Evolutionary conservation across 805 yeast species (phyloP).

Genomic region (Wickerhamomyces chambardii): DNA sequence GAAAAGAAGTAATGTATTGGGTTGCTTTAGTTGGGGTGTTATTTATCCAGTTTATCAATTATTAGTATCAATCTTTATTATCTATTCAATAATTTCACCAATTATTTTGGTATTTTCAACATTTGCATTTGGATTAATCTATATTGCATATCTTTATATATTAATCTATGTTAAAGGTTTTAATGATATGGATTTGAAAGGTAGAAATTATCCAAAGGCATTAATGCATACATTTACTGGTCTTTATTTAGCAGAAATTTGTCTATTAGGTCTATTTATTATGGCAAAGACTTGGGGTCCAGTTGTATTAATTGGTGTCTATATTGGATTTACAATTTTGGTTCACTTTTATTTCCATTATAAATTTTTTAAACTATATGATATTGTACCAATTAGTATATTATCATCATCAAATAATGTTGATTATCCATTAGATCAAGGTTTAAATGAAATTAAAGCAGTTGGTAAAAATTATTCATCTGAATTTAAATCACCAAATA

Average conservation of each 20-base stretch:
- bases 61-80: constrained; percentile 60
- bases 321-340: constrained; percentile 45
- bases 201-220: constrained; percentile 66
- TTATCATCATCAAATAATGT: constrained; percentile 24
- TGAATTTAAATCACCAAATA: constrained; percentile 3
- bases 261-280: constrained; percentile 63
- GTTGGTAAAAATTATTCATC: constrained; percentile 31
- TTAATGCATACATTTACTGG: constrained; percentile 67
- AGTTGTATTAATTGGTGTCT: constrained; percentile 59
- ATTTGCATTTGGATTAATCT: constrained; percentile 45
- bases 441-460: constrained; percentile 43
- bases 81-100: constrained; percentile 77
- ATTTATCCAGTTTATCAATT: constrained; percentile 73
- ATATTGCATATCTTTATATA: constrained; percentile 54
- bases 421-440: constrained; percentile 65
- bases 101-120: constrained; percentile 60
- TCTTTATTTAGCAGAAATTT: constrained; percentile 60
- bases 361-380: constrained; percentile 54
- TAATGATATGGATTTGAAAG: constrained; percentile 48
- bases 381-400: constrained; percentile 61
- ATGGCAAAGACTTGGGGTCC: constrained; percentile 77
- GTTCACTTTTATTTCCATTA: constrained; percentile 51
- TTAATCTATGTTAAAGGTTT: constrained; percentile 56
- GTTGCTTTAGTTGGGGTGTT: constrained; percentile 73
- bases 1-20: constrained; percentile 59